Evolutionary conservation across 2,329 filamentous ascomycete genomes (phyloP), one percentile per base, ranked within the genome.

Genomic region (Periglandula ipomoeae): DNA sequence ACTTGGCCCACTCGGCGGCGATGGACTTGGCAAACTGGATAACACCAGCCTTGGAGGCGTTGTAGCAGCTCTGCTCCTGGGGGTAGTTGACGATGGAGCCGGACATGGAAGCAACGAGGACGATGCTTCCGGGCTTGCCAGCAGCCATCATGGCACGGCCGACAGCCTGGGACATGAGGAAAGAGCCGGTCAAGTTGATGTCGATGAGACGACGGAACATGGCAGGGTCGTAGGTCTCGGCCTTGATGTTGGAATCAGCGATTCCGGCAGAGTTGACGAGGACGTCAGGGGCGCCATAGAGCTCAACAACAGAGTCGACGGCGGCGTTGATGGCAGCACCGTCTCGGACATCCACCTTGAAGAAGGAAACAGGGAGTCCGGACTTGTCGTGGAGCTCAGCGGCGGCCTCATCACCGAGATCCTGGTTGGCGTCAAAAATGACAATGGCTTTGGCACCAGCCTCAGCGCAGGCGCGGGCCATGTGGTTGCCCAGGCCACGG

Each of bases 51-150:
- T 90, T 90, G 68, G 84, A 87, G 26, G 85, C 85, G 61, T 90
- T 90, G 78, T 91, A 91, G 68, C 83, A 87, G 42, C 75, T 81
- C 70, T 90, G 86, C 71, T 89, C 84, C 70, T 90, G 86, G 6
- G 86, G 87, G 72, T 83, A 89, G 79, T 91, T 91, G 75, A 89
- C 87, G 55, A 91, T 81, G 70, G 81, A 80, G 56, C 86, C 87
- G 44, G 84, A 88, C 86, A 91, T 89, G 60, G 83, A 87, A 27
- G 84, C 85, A 47, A 89, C 80, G 53, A 89, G 79, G 60, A 90
- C 75, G 61, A 90, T 85, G 60, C 78, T 84, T 38, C 86, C 86
- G 11, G 82, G 80, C 68, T 82, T 82, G 60, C 77, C 75, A 49
- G 79, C 77, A n/a, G 74, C 71, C 68, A 89, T 89, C 84, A 89